Evolutionary conservation across 2,329 filamentous ascomycete genomes (phyloP).

Genomic region (Neocucurbitaria cava): DNA sequence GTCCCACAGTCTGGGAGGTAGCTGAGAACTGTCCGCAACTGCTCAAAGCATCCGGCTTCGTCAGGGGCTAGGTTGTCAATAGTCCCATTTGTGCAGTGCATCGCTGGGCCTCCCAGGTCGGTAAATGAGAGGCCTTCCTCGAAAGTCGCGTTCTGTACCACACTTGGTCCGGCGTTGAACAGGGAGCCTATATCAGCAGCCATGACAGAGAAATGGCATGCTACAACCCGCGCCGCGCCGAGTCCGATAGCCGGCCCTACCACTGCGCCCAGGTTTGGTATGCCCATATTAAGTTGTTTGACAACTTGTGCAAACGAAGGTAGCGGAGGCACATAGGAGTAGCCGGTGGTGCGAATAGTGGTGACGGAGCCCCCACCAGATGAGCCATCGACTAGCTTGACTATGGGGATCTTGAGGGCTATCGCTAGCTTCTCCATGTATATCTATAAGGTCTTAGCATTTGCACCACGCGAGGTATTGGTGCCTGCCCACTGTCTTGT

Average conservation of each 20-base stretch:
- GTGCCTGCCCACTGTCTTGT: constrained; percentile 55
- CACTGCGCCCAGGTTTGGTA: constrained; percentile 69
- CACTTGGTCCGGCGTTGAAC: constrained; percentile 70
- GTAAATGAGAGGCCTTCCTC: constrained; percentile 67
- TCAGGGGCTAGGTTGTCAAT: constrained; percentile 69
- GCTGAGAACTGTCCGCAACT: constrained; percentile 63
- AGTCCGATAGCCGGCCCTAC: constrained; percentile 69
- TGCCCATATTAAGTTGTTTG: constrained; percentile 66
- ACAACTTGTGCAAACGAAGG: constrained; percentile 61
- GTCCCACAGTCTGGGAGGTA: constrained; percentile 66
- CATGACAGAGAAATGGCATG: constrained; percentile 72
- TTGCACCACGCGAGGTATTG: neutral
- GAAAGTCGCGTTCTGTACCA: constrained; percentile 68
- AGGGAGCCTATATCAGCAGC: constrained; percentile 66
- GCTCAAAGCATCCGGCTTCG: constrained; percentile 68
- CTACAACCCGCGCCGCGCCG: constrained; percentile 66
- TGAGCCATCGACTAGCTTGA: constrained; percentile 70
- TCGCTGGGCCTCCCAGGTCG: constrained; percentile 65
- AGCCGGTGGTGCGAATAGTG: constrained; percentile 63
- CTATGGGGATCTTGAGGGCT: constrained; percentile 63
- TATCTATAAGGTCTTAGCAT: constrained; percentile 41
- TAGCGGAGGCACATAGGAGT: constrained; percentile 67
- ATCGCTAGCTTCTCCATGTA: constrained; percentile 69
- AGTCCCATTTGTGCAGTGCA: constrained; percentile 71
- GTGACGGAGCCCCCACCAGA: constrained; percentile 69